Evolutionary conservation across 78 protist genomes (phyloP).

Genomic region (Dictyostelium brefeldianum): DNA sequence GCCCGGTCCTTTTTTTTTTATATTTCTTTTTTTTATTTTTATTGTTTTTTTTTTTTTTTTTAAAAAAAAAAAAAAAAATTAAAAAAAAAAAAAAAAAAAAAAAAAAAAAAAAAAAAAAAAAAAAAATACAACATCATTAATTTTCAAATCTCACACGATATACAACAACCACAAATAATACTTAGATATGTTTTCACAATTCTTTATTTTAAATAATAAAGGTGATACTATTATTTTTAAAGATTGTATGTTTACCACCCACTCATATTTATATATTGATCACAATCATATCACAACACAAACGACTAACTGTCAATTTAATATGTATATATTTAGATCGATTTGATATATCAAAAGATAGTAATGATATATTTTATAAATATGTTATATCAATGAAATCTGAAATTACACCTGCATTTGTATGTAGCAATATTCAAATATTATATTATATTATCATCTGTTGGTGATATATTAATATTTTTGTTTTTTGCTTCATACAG

Average conservation of each 20-base stretch:
- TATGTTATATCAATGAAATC: constrained; percentile 40
- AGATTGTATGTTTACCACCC: constrained; percentile 79
- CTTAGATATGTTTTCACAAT: constrained; percentile 85
- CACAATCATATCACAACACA: background rate
- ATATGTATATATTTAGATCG: constrained; percentile 5
- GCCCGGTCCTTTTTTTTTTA: too few relatives aligned
- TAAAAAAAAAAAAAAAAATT: too few relatives aligned
- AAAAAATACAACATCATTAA: too few relatives aligned
- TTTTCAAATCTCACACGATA: too few relatives aligned
- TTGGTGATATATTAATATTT: too few relatives aligned
- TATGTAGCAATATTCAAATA: background rate
- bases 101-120: too few relatives aligned
- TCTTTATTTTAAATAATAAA: constrained; percentile 89
- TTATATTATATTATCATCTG: too few relatives aligned
- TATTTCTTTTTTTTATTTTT: too few relatives aligned
- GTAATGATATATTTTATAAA: constrained; percentile 89
- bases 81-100: too few relatives aligned
- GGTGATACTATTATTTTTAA: constrained; percentile 91
- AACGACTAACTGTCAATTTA: background rate
- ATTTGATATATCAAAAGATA: constrained; percentile 51
- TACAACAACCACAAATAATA: too few relatives aligned
- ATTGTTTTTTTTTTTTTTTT: background rate
- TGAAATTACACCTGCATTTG: constrained; percentile 79
- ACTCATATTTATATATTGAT: background rate
- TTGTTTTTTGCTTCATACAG: background rate